Percentiles rank a stretch among this genome's conserved stretches.
phyloP scores from a whole-genome alignment of 257 asterid genomes.

The Lycium ferocissimum region DNA sequence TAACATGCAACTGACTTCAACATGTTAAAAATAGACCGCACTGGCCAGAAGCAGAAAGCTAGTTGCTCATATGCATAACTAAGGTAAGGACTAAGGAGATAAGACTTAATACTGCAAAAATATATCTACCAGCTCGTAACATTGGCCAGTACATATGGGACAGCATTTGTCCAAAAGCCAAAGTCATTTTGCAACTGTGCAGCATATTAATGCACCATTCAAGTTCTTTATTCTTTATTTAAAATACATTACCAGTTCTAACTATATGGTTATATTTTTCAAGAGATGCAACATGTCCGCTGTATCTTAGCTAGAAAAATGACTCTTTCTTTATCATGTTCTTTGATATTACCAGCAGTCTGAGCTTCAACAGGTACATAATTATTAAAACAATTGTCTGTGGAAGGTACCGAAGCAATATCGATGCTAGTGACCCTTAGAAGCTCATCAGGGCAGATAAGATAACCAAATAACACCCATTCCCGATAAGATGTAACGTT shows the following conservation, averaged over 20 bases:
- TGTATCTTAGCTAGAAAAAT: conserved; percentile 5
- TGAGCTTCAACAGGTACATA: conserved; percentile 33
- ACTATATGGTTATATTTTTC: neutral
- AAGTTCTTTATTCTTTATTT: neutral
- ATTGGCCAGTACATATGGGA: neutral
- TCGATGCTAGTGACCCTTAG: conserved; percentile 98
- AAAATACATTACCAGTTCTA: neutral
- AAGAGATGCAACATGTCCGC: neutral
- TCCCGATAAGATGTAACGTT: conserved; percentile 94
- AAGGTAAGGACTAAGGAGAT: neutral
- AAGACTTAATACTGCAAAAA: conserved; percentile 8
- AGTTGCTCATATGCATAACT: conserved; percentile 19
- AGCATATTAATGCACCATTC: conserved; percentile 4
- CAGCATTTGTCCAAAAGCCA: conserved; percentile 5
- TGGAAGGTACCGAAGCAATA: conserved; percentile 81
- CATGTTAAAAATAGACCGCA: neutral
- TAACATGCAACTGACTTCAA: conserved; percentile 13
- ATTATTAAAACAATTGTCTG: conserved; percentile 32
- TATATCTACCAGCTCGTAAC: neutral
- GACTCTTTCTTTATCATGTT: neutral
- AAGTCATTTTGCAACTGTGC: neutral
- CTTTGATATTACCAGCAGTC: conserved; percentile 15
- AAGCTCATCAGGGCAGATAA: conserved; percentile 98
- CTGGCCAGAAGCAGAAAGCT: conserved; percentile 18
- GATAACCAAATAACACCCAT: conserved; percentile 97